Percentiles rank a stretch among this genome's conserved stretches.
Evolutionary conservation across 2,329 filamentous ascomycete genomes (phyloP).

Genomic region (Diaporthe citri): DNA sequence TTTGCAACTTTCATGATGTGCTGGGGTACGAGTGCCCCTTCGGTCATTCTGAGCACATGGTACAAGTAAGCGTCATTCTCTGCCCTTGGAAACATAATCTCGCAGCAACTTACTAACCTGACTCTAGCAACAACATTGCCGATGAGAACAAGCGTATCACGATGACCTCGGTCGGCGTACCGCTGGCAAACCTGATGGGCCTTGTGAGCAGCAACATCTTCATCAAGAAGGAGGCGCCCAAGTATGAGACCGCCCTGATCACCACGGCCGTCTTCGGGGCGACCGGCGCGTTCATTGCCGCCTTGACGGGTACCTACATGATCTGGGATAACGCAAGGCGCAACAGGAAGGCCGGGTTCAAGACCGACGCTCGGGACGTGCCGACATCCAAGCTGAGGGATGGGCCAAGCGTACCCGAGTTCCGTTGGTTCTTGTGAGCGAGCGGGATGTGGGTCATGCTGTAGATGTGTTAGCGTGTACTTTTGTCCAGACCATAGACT

Average conservation of each 20-base stretch:
- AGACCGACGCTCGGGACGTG: constrained; percentile 66
- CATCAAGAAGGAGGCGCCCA: constrained; percentile 69
- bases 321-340: constrained; percentile 72
- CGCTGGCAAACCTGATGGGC: constrained; percentile 82
- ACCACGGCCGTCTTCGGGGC: constrained; percentile 76
- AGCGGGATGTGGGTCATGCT: no score
- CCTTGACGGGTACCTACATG: constrained; percentile 73
- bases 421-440: constrained; percentile 70
- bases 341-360: constrained; percentile 67
- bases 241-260: constrained; percentile 75
- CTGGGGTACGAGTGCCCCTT: constrained; percentile 82
- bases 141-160: constrained; percentile 79
- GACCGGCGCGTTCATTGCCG: constrained; percentile 66
- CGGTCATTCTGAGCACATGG: constrained; percentile 73
- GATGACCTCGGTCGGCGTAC: constrained; percentile 79
- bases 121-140: constrained; percentile 76
- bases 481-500: neutral
- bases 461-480: no score
- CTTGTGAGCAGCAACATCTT: constrained; percentile 79
- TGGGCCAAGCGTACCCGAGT: constrained; percentile 65
- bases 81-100: rapidly evolving
- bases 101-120: neutral
- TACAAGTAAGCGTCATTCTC: constrained; percentile 65
- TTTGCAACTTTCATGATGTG: constrained; percentile 87
- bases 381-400: constrained; percentile 68